phyloP scores from a whole-genome alignment of 2,329 filamentous ascomycete genomes.

The Exophiala aquamarina region DNA sequence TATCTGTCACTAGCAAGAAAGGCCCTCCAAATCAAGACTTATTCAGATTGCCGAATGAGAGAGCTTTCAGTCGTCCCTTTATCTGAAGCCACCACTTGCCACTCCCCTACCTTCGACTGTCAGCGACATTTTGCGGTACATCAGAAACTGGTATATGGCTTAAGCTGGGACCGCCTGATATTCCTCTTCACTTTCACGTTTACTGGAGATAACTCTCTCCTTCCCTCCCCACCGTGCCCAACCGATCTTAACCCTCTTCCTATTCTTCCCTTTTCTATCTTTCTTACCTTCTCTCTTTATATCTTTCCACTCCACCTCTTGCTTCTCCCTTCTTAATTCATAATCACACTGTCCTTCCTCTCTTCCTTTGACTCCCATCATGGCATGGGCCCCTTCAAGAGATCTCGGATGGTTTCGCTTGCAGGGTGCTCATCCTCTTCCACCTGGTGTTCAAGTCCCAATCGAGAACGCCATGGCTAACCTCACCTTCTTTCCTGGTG shows the following conservation, averaged over 20 bases:
- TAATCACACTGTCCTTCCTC: neutral
- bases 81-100: no score
- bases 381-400: constrained; percentile 4
- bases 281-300: neutral
- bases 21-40: no score
- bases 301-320: constrained; percentile 1
- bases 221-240: neutral
- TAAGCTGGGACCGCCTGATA: neutral
- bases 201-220: neutral
- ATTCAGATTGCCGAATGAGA: no score
- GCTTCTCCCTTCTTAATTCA: neutral
- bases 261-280: neutral
- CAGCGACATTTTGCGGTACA: no score
- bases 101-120: no score
- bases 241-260: neutral
- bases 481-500: no score
- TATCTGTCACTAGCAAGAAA: no score
- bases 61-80: no score
- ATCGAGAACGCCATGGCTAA: no score
- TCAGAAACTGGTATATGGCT: no score
- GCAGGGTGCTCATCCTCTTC: no score
- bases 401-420: neutral
- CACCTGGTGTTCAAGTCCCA: no score
- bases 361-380: constrained; percentile 1
- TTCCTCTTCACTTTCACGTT: neutral